phyloP scores from a whole-genome alignment of 129 eudicot species.

The Chrysanthemum lavandulifolium region DNA sequence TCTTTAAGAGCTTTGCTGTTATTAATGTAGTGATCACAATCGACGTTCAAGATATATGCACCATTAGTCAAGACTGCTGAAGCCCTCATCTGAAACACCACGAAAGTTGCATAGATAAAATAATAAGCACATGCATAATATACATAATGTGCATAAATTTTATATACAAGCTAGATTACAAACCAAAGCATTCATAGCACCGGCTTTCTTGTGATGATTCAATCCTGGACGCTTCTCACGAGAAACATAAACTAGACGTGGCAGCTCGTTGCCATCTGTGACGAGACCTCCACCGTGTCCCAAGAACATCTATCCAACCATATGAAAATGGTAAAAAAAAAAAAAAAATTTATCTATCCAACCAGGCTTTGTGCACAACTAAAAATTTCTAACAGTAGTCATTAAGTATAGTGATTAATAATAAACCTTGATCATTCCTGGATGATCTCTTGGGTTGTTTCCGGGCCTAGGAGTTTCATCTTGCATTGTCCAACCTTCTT shows the following conservation, averaged over 20 bases:
- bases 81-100: slow-evolving; percentile 62
- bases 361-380: not conserved
- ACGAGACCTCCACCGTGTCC: slow-evolving; percentile 92
- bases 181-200: slow-evolving; percentile 98
- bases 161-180: slow-evolving; percentile 10
- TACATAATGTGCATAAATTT: not conserved
- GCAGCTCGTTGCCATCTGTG: slow-evolving; percentile 83
- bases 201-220: slow-evolving; percentile 96
- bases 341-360: not conserved
- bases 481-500: slow-evolving; percentile 96
- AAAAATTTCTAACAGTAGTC: not conserved
- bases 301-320: slow-evolving; percentile 62
- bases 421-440: slow-evolving; percentile 87
- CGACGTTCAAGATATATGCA: slow-evolving; percentile 76
- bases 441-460: slow-evolving; percentile 85
- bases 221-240: slow-evolving; percentile 96
- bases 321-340: not conserved
- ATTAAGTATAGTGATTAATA: no score
- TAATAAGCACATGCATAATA: not conserved
- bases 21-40: slow-evolving; percentile 91
- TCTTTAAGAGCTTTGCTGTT: slow-evolving; percentile 86
- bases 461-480: slow-evolving; percentile 97
- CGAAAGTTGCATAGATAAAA: not conserved
- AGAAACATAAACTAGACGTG: slow-evolving; percentile 87
- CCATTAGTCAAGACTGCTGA: slow-evolving; percentile 88